Evolutionary conservation across 176 grass and related monocot species (phyloP).

Genomic region (Triticum urartu): DNA sequence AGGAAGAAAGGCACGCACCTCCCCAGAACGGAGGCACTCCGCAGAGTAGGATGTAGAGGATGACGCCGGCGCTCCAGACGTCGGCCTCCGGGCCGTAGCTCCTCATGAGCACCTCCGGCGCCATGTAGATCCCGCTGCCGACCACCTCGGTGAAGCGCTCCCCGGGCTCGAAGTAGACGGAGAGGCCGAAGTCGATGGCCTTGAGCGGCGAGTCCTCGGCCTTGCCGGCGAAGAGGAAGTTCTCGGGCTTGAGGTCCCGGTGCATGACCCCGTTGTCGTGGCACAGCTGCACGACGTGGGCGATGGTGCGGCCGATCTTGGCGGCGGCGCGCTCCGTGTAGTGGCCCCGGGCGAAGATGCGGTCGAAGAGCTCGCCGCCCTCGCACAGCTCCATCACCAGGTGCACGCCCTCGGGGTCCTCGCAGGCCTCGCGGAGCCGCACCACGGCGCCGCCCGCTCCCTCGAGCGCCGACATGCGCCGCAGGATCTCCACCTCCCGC

Average conservation of each 20-base stretch:
- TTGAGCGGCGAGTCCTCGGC: constrained; percentile 56
- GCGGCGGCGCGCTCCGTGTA: constrained; percentile 95
- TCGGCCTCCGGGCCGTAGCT: constrained; percentile 78
- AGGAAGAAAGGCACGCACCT: constrained; percentile 43
- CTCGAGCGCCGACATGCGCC: constrained; percentile 28
- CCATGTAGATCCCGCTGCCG: constrained; percentile 84
- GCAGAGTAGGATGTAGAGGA: constrained; percentile 84
- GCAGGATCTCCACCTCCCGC: constrained; percentile 71
- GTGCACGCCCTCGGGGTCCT: constrained; percentile 73
- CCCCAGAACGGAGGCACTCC: constrained; percentile 85
- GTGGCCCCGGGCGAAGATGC: constrained; percentile 88
- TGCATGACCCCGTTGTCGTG: constrained; percentile 67
- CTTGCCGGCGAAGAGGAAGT: constrained; percentile 60
- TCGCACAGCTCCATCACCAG: constrained; percentile 99
- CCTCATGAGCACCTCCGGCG: constrained; percentile 74
- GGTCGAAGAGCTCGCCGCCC: constrained; percentile 97
- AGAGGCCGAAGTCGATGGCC: constrained; percentile 75
- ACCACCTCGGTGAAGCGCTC: constrained; percentile 76
- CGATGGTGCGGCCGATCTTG: constrained; percentile 65
- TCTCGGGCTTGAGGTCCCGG: constrained; percentile 74
- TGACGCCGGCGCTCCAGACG: constrained; percentile 84
- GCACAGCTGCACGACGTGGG: constrained; percentile 64
- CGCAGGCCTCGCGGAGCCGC: constrained; percentile 55
- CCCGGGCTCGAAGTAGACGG: constrained; percentile 67
- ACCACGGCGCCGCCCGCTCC: constrained; percentile 26